Base-by-base conservation (phyloP, 2,329 filamentous ascomycete species). In the Basipetospora chlamydospora region DNA sequence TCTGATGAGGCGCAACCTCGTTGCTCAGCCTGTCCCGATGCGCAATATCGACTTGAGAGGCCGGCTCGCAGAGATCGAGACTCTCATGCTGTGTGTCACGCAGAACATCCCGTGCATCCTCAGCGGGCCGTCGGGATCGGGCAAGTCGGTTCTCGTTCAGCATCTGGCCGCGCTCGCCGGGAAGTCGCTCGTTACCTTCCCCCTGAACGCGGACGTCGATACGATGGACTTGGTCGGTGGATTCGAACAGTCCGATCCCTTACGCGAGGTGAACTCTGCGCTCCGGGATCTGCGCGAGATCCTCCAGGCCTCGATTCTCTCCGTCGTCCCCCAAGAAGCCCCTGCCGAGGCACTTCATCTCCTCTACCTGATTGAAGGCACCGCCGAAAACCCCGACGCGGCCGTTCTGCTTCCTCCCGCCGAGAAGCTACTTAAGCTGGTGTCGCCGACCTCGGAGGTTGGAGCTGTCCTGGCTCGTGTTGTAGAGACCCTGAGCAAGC, bases 171-270 rank as follows among this genome's bases (percentile, higher is more conserved):
- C 80, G 10, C 60, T 80, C 17, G 73, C 74, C 28, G 90, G 90
- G 17, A 80, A 80, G 38, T 66, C 75, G 1, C 62, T 96, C 3
- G 71, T 87, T 22, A 80, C 85, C 12, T 83, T 96, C 47, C 77
- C 87, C 1, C 75, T 98, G 59, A 98, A 94, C 51, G 80, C 87
- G 6, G 92, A 98, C 48, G 82, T 94, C 30, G 90, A 98, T 54
- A 87, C 88, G 1, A 94, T 94, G 77, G 90, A 98, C 56, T 73
- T 98, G 39, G 84, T 98, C 39, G 90, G 90, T 49, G 90, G 90
- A 0, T 98, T 94, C 51, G 90, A 98, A 54, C 90, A 98, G 57
- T 77, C 84, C 13, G 90, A 98, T 52, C 76, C 83, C 16, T 67
- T 80, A 35, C 71, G 88, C 38, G 73, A 81, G 42, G 63, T 83